phyloP scores from a whole-genome alignment of 306 rosid genomes.

The Malus sylvestris region DNA sequence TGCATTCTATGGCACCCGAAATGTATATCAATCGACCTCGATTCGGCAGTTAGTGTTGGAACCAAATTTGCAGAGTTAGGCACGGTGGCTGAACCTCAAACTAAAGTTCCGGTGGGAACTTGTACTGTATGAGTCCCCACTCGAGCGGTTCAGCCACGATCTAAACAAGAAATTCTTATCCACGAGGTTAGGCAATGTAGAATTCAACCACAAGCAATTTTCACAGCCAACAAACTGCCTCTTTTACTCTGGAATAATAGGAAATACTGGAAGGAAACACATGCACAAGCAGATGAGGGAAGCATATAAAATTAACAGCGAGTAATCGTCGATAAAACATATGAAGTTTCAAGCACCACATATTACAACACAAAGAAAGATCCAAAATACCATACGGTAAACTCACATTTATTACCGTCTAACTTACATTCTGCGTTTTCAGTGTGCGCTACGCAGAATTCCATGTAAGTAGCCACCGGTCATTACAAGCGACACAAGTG shows the following conservation, averaged over 20 bases:
- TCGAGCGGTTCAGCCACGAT: too few relatives aligned
- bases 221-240: too few relatives aligned
- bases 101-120: neutral
- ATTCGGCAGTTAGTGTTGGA: neutral
- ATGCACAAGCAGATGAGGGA: neutral
- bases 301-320: neutral
- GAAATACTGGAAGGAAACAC: neutral
- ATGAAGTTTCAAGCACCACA: slow-evolving; percentile 10
- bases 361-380: slow-evolving; percentile 9
- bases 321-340: neutral
- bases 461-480: slow-evolving; percentile 95
- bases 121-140: neutral
- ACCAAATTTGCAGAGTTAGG: too few relatives aligned
- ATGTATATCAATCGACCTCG: neutral
- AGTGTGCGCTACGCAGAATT: slow-evolving; percentile 70
- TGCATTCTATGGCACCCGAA: neutral
- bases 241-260: neutral
- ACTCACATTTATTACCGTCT: neutral
- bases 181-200: neutral
- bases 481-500: slow-evolving; percentile 85
- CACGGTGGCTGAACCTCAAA: neutral
- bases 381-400: neutral
- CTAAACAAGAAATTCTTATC: neutral
- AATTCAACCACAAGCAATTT: neutral
- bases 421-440: slow-evolving; percentile 13